Conservation (phyloP, 805 yeast genomes). For the Wickerhamomyces hampshirensis region DNA sequence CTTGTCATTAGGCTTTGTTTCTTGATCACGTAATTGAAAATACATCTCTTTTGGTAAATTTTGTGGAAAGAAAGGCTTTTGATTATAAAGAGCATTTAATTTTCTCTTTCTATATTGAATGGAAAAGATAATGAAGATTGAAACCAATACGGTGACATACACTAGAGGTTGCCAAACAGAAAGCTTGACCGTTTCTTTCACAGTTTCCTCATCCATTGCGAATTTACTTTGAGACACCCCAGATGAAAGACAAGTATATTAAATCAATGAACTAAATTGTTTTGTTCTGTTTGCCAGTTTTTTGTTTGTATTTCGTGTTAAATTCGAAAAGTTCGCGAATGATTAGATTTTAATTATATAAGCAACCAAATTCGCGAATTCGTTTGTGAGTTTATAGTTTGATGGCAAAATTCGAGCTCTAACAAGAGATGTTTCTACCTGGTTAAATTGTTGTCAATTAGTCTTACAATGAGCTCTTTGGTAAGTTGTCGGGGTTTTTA, state of each 20-base stretch:
- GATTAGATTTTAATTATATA: too few species aligned
- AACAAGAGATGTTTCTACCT: neutral
- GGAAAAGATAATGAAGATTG: constrained; percentile 67
- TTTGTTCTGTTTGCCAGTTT: neutral
- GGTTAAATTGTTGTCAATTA: neutral
- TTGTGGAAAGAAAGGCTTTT: constrained; percentile 70
- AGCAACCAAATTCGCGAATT: too few species aligned
- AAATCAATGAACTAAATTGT: constrained; percentile 2
- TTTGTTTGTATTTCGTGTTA: neutral
- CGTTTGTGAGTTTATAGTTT: too few species aligned
- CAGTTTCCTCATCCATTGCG: constrained; percentile 11
- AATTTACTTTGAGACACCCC: neutral
- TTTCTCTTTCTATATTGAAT: constrained; percentile 58
- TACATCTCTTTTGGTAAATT: constrained; percentile 65
- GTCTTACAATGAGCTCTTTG: constrained; percentile 10
- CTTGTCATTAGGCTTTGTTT: constrained; percentile 67
- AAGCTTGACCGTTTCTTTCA: constrained; percentile 21
- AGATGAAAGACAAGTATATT: neutral
- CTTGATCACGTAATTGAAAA: constrained; percentile 47
- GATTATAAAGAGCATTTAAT: constrained; percentile 44
- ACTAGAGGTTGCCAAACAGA: constrained; percentile 70
- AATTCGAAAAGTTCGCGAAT: too few species aligned
- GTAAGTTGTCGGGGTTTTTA: constrained; percentile 3
- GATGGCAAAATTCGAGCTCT: neutral
- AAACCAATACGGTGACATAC: constrained; percentile 63